Conservation (phyloP, 2,329 filamentous ascomycete species). For the Penicillium sp. region DNA sequence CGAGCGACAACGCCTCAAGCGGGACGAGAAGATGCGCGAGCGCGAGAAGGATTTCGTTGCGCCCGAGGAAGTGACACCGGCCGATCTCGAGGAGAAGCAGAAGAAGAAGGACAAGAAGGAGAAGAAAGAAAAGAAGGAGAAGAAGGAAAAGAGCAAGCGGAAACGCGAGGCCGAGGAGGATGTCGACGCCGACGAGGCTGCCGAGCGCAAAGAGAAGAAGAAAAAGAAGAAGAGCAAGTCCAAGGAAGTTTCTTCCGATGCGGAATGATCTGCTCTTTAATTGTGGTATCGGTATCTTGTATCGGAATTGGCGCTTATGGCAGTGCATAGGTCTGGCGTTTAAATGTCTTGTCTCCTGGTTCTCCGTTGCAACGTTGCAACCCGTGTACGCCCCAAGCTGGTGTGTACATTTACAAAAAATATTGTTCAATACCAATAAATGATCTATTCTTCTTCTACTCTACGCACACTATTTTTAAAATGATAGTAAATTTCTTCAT, state of each 20-base stretch:
- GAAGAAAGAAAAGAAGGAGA: conserved; percentile 47
- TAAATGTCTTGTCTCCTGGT: conserved; percentile 18
- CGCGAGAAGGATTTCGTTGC: conserved; percentile 83
- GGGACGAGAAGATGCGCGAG: conserved; percentile 83
- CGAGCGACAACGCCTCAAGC: conserved; percentile 82
- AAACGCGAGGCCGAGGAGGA: conserved; percentile 40
- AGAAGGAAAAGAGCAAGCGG: conserved; percentile 47
- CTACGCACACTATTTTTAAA: neutral
- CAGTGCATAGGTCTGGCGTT: conserved; percentile 43
- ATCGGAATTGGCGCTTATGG: conserved; percentile 36
- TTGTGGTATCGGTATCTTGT: conserved; percentile 20
- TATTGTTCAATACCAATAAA: conserved; percentile 20
- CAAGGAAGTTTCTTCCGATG: conserved; percentile 31
- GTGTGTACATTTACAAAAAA: conserved; percentile 20
- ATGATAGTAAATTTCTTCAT: neutral
- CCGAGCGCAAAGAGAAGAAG: conserved; percentile 64
- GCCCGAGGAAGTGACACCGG: conserved; percentile 69
- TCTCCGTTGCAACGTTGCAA: conserved; percentile 16
- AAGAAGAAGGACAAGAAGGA: conserved; percentile 50
- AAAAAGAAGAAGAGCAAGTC: conserved; percentile 47
- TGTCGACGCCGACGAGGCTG: conserved; percentile 32
- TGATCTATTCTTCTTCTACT: conserved; percentile 1
- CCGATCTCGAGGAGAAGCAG: conserved; percentile 57
- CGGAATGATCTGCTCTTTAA: conserved; percentile 23
- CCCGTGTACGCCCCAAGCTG: conserved; percentile 10